phyloP scores from a whole-genome alignment of 805 yeast genomes.

The Candida sonorensis region DNA sequence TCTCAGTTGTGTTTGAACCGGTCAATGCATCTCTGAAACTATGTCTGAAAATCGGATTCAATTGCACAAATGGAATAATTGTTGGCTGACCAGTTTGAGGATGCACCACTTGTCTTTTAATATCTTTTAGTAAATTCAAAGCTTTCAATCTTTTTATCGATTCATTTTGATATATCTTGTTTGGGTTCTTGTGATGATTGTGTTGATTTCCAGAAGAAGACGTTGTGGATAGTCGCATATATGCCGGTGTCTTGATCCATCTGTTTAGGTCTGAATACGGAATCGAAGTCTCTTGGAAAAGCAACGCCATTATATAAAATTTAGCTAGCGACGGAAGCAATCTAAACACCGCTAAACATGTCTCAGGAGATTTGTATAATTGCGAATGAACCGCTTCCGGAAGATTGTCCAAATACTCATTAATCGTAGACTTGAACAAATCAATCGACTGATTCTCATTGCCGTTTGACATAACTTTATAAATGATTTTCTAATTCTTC shows the following conservation, averaged over 20 bases:
- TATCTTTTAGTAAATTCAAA: conserved; percentile 66
- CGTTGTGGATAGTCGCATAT: too few relatives aligned
- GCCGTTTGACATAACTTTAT: not conserved
- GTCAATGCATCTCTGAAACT: conserved; percentile 80
- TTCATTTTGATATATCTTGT: conserved; percentile 54
- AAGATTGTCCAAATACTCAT: conserved; percentile 82
- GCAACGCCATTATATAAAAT: conserved; percentile 78
- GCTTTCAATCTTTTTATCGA: conserved; percentile 72
- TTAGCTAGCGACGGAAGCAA: conserved; percentile 85
- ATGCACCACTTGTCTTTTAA: conserved; percentile 26
- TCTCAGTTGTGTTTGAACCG: conserved; percentile 42
- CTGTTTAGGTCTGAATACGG: conserved; percentile 60
- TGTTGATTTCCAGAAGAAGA: too few relatives aligned
- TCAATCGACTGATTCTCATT: conserved; percentile 7
- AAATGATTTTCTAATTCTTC: too few relatives aligned
- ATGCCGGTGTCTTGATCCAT: conserved; percentile 52
- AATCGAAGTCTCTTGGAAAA: conserved; percentile 73
- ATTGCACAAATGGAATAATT: conserved; percentile 30
- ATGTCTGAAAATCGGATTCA: conserved; percentile 68
- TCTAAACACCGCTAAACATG: conserved; percentile 90
- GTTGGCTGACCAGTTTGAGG: conserved; percentile 29
- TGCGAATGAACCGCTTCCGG: conserved; percentile 82
- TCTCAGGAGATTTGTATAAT: conserved; percentile 83
- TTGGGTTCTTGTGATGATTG: conserved; percentile 21
- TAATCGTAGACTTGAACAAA: conserved; percentile 64